phyloP scores from a whole-genome alignment of 1,139 yeast genomes.

The Lodderomyces oxycetoniae region DNA sequence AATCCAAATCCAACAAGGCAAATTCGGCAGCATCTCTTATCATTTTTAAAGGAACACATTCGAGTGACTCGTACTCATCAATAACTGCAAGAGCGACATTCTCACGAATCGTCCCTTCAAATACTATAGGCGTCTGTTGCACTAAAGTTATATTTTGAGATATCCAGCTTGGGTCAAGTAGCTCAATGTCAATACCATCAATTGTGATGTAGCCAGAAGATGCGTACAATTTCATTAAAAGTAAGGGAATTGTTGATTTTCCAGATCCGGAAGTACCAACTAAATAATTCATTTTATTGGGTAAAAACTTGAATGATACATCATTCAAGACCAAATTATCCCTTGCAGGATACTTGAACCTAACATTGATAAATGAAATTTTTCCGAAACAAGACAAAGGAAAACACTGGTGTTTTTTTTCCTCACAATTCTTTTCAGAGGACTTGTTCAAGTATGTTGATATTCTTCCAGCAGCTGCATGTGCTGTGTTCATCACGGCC shows the following conservation, averaged over 20 bases:
- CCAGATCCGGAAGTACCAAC: slow-evolving; percentile 92
- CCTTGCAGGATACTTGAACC: slow-evolving; percentile 61
- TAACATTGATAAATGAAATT: slow-evolving; percentile 48
- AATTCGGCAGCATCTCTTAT: slow-evolving; percentile 48
- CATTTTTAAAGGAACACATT: slow-evolving; percentile 20
- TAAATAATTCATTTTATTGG: slow-evolving; percentile 52
- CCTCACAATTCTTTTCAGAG: slow-evolving; percentile 1
- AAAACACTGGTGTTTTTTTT: slow-evolving; percentile 10
- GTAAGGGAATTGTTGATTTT: slow-evolving; percentile 70
- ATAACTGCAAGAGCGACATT: slow-evolving; percentile 53
- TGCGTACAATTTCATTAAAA: slow-evolving; percentile 57
- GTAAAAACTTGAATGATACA: slow-evolving; percentile 41
- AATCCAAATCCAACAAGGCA: slow-evolving; percentile 53
- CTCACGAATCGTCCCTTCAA: slow-evolving; percentile 53
- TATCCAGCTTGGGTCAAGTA: slow-evolving; percentile 50
- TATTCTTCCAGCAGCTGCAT: slow-evolving; percentile 51
- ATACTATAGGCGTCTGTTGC: slow-evolving; percentile 65
- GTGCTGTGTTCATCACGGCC: slow-evolving; percentile 57
- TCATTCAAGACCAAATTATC: slow-evolving; percentile 42
- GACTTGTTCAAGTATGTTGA: slow-evolving; percentile 9
- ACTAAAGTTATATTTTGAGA: slow-evolving; percentile 63
- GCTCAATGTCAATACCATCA: slow-evolving; percentile 46
- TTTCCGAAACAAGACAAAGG: slow-evolving; percentile 38
- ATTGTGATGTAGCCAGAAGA: slow-evolving; percentile 60
- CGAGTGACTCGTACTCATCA: slow-evolving; percentile 19